phyloP scores from a whole-genome alignment of 2,329 filamentous ascomycete species.

The Aspergillus nomiae region DNA sequence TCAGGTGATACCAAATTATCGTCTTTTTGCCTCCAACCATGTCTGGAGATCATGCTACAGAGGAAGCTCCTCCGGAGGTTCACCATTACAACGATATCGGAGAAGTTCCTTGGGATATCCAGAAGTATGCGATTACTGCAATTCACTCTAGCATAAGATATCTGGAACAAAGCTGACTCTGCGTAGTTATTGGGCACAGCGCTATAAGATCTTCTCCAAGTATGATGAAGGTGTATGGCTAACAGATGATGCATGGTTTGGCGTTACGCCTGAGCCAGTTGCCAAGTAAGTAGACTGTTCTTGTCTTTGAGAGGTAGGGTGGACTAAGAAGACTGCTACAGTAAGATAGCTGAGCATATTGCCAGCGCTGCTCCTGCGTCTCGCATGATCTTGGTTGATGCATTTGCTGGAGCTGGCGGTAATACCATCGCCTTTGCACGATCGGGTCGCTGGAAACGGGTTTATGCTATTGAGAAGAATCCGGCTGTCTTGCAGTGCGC shows the following conservation, averaged over 20 bases:
- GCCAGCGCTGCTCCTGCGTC: conserved; percentile 54
- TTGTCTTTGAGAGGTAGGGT: neutral
- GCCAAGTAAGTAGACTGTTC: conserved; percentile 63
- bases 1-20: neutral
- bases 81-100: conserved; percentile 72
- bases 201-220: conserved; percentile 80
- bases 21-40: conserved; percentile 23
- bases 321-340: conserved; percentile 28
- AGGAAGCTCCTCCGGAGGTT: conserved; percentile 40
- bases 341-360: conserved; percentile 76
- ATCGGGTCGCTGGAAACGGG: conserved; percentile 73
- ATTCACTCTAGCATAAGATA: conserved; percentile 11
- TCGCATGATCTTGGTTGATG: conserved; percentile 75
- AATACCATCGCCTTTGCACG: conserved; percentile 94
- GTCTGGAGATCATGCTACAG: conserved; percentile 23
- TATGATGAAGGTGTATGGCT: conserved; percentile 89
- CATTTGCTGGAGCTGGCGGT: conserved; percentile 88
- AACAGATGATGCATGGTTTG: conserved; percentile 95
- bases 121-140: conserved; percentile 65
- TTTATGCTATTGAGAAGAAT: conserved; percentile 89
- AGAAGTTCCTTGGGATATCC: conserved; percentile 79
- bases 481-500: conserved; percentile 80
- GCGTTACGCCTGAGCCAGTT: conserved; percentile 90
- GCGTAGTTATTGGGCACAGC: conserved; percentile 82
- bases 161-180: neutral